Conservation (phyloP, 495 filamentous ascomycete species). For the Penicillium silybi region DNA sequence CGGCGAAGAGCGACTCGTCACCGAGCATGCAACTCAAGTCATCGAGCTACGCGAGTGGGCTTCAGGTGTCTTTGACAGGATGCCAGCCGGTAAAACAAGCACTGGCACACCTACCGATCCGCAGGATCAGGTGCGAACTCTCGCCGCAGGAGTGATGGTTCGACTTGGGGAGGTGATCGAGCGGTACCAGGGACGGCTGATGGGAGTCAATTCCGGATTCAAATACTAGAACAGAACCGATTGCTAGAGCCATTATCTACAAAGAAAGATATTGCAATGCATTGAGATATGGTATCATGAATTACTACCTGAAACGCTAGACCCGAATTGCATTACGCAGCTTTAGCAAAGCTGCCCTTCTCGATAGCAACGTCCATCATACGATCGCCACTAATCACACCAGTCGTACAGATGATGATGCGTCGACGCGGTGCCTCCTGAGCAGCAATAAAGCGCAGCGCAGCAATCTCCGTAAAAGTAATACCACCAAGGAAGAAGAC, state of each 20-base stretch:
- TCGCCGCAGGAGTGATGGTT: conserved; percentile 82
- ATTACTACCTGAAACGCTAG: conserved; percentile 9
- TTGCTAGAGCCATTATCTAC: neutral
- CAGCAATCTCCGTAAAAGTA: conserved; percentile 93
- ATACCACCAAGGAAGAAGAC: conserved; percentile 95
- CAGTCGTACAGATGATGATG: conserved; percentile 88
- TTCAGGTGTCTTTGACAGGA: conserved; percentile 60
- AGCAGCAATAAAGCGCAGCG: conserved; percentile 82
- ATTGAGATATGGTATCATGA: conserved; percentile 14
- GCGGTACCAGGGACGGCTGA: conserved; percentile 63
- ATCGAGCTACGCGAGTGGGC: conserved; percentile 43
- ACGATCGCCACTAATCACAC: conserved; percentile 81
- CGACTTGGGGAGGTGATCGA: conserved; percentile 75
- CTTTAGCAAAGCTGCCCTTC: conserved; percentile 56
- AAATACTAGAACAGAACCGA: conserved; percentile 26
- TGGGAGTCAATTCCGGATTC: conserved; percentile 50
- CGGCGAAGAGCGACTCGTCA: conserved; percentile 65
- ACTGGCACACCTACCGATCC: conserved; percentile 44
- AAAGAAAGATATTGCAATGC: neutral
- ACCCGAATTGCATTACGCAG: conserved; percentile 15
- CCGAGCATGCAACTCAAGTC: conserved; percentile 36
- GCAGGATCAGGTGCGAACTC: conserved; percentile 36
- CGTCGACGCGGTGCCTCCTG: conserved; percentile 79
- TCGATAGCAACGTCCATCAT: conserved; percentile 89
- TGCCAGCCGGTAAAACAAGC: conserved; percentile 30